Percentiles rank a stretch among this genome's conserved stretches.
Conservation (phyloP, 2,329 filamentous ascomycete species). For the Microdochium bolleyi region DNA sequence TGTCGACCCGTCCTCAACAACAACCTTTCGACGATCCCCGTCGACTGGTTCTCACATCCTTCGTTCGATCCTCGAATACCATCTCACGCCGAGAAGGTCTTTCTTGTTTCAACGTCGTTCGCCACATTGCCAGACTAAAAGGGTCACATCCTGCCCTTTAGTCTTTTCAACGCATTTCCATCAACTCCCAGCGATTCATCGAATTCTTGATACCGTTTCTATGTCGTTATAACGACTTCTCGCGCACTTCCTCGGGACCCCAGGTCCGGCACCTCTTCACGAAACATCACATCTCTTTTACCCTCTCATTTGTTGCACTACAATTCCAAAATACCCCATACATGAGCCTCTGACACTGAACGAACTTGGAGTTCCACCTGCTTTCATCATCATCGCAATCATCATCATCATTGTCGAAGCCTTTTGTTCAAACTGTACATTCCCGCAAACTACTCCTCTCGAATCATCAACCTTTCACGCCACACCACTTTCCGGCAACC, state of each 20-base stretch:
- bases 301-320: constrained; percentile 26
- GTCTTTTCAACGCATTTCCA: neutral
- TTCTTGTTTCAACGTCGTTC: neutral
- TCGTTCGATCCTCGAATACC: neutral
- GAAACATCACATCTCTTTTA: constrained; percentile 14
- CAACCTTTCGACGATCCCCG: neutral
- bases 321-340: constrained; percentile 26
- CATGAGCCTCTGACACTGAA: constrained; percentile 38
- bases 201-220: constrained; percentile 14
- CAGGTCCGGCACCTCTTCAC: constrained; percentile 17
- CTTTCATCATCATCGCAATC: constrained; percentile 17
- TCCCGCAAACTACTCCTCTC: constrained; percentile 12
- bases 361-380: constrained; percentile 30
- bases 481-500: neutral
- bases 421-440: constrained; percentile 16
- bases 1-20: neutral
- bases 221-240: constrained; percentile 35
- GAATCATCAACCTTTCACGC: neutral
- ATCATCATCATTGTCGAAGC: neutral
- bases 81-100: neutral
- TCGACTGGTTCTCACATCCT: neutral
- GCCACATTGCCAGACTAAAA: neutral
- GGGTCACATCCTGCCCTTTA: neutral
- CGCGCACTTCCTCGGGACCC: constrained; percentile 23
- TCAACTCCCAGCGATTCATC: neutral